Conservation (phyloP, 106 monocot species). For the Dendrobium nobile region DNA sequence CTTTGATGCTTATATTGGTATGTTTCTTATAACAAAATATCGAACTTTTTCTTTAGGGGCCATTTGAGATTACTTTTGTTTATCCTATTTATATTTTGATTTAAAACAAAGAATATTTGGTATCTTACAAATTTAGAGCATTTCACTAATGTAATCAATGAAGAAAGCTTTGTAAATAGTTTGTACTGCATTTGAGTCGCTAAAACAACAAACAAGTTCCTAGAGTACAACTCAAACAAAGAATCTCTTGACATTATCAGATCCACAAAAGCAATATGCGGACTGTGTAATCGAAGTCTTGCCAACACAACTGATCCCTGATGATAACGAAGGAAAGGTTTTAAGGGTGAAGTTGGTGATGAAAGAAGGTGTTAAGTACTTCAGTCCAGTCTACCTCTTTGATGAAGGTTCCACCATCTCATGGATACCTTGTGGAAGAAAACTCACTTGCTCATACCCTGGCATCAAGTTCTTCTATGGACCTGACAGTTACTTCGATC, state of each 20-base stretch:
- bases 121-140: no score
- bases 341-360: conserved; percentile 66
- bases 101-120: no score
- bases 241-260: conserved; percentile 21
- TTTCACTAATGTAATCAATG: no score
- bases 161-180: no score
- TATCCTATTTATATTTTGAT: no score
- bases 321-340: conserved; percentile 91
- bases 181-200: no score
- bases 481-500: conserved; percentile 60
- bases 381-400: conserved; percentile 87
- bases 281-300: conserved; percentile 95
- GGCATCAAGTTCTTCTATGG: conserved; percentile 92
- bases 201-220: no score
- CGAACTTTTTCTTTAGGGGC: no score
- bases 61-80: no score
- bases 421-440: conserved; percentile 95
- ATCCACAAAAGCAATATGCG: conserved; percentile 91
- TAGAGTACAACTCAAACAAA: neutral
- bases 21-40: neutral
- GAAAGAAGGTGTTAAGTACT: conserved; percentile 87
- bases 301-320: conserved; percentile 88
- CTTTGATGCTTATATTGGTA: conserved; percentile 97
- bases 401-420: conserved; percentile 96
- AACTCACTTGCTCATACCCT: conserved; percentile 90